Evolutionary conservation across 1,284 basidiomycete species (phyloP), one percentile per base, ranked within the genome.

Genomic region (Malassezia dermatis): DNA sequence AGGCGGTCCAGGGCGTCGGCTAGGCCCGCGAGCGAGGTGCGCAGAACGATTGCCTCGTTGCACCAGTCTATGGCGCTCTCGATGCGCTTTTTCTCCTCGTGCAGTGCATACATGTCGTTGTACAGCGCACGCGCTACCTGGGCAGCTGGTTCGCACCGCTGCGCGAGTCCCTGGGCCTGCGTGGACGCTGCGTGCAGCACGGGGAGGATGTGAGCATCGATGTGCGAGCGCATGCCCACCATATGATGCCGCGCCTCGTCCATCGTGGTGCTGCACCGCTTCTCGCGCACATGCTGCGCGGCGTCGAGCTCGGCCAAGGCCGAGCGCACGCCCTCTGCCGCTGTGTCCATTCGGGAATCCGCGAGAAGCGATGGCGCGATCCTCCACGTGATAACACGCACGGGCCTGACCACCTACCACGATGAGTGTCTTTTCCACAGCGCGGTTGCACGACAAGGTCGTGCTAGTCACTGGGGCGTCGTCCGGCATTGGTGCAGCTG

Each of bases 81-180:
- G 12, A 95, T 85, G 37, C 89, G 81, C 27, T 82, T 80, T 81
- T 93, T 89, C 77, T 95, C 88, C 67, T 89, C 86, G 69, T 96
- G 91, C 47, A 98, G 79, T 4, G 82, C 79, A 28, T 86, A 80
- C 8, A 98, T 90, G 46, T 86, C 85, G 26, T 87, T 86, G 6
- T 90, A 88, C 8, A 98, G 88, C 50, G 90, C 79, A 65, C 89
- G 84, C 21, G 90, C 91, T 1, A 88, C 93, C 58, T 83, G 79
- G 8, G 86, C 85, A 0, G 86, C 88, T 19, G 77, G 77, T 1
- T 80, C 80, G 10, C 89, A 84, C 49, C 80, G 83, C 6, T 73
- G 65, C 12, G 79, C 77, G 21, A 88, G 79, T 0, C 79, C 68
- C 10, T 76, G 77, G 0, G 88, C 83, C 58, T 89, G 84, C 12